Percentiles rank a stretch among this genome's conserved stretches.
Conservation (phyloP, 305 asterid genomes). For the Solanum hybrid region DNA sequence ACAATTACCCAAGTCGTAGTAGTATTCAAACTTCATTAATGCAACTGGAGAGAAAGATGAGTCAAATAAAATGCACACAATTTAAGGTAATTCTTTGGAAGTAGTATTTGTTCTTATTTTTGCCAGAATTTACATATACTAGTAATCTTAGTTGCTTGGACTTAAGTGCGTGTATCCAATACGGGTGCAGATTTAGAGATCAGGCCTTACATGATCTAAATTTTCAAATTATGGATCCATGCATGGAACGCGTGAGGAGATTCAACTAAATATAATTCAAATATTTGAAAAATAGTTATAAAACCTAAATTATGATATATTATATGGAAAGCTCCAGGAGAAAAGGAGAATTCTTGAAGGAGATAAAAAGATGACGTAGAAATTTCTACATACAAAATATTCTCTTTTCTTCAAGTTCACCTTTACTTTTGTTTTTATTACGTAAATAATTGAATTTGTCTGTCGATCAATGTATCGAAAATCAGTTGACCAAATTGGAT, state of each 20-base stretch:
- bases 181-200: neutral
- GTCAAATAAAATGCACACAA: neutral
- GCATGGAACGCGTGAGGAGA: too few relatives aligned
- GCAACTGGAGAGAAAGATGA: neutral
- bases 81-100: neutral
- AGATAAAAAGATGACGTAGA: neutral
- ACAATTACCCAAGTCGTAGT: neutral
- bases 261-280: too few relatives aligned
- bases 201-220: neutral
- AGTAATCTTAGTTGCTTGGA: neutral
- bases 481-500: too few relatives aligned
- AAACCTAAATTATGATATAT: neutral
- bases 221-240: too few relatives aligned
- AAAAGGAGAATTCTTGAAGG: neutral
- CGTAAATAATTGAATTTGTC: neutral
- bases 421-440: neutral
- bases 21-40: neutral
- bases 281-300: neutral
- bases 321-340: neutral
- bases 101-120: neutral
- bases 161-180: neutral
- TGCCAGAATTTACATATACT: neutral
- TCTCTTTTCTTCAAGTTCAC: neutral
- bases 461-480: neutral
- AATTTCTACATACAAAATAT: neutral